Evolutionary conservation across 352 stramenopile species (phyloP).

Genomic region (Phytopythium helicoides): DNA sequence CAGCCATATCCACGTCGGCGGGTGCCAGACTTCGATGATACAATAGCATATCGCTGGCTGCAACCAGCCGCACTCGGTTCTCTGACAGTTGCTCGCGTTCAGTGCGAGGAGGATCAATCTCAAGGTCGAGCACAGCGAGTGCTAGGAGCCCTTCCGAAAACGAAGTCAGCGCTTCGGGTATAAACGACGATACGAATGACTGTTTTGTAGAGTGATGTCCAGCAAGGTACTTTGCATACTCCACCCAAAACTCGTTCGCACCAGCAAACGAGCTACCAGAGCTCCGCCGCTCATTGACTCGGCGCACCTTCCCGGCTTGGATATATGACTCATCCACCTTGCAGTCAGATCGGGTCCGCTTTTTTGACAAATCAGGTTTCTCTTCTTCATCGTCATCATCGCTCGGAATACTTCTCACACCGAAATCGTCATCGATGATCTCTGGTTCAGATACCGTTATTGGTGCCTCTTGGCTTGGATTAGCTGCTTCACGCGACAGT

Average conservation of each 20-base stretch:
- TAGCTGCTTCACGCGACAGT: too few relatives aligned
- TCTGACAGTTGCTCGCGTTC: slow-evolving; percentile 15
- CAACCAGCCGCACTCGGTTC: slow-evolving; percentile 13
- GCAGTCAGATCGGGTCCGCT: background rate
- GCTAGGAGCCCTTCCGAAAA: slow-evolving; percentile 57
- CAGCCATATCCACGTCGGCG: slow-evolving; percentile 12
- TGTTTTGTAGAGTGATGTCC: background rate
- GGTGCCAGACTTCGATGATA: slow-evolving; percentile 49
- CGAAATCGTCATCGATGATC: slow-evolving; percentile 1
- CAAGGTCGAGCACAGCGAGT: too few relatives aligned
- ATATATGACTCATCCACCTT: slow-evolving; percentile 24
- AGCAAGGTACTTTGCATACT: slow-evolving; percentile 41
- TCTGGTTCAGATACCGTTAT: background rate
- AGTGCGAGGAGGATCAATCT: slow-evolving; percentile 12
- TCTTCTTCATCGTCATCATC: slow-evolving; percentile 11
- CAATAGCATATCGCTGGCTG: slow-evolving; percentile 29
- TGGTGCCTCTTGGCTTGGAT: background rate
- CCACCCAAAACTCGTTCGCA: slow-evolving; percentile 56
- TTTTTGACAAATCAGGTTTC: background rate
- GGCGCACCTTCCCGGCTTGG: slow-evolving; percentile 40
- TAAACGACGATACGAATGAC: slow-evolving; percentile 55
- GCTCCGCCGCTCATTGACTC: slow-evolving; percentile 33
- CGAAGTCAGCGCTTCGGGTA: slow-evolving; percentile 38
- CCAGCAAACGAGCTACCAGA: slow-evolving; percentile 33
- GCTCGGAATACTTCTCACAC: slow-evolving; percentile 8